These are phyloP conservation scores for Ophiostoma quercus DNA, from an alignment of 2,329 filamentous ascomycete species.

Conservation along the genomic window DNA sequence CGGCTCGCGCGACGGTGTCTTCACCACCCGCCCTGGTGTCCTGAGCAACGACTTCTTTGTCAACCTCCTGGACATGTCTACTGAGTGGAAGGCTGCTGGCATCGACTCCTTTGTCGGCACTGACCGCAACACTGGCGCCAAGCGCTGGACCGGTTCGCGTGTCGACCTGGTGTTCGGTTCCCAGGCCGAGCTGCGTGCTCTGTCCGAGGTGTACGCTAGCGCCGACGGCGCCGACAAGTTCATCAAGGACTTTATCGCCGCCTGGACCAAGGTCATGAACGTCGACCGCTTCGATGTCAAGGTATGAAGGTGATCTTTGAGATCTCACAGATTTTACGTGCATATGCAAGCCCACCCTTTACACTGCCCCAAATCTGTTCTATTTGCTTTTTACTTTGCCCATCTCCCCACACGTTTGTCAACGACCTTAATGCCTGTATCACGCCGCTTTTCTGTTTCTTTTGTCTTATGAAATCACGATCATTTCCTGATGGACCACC, in stretches of 20 bases:
- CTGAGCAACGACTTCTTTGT: conserved; percentile 79
- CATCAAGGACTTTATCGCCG: conserved; percentile 63
- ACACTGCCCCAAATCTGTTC: neutral
- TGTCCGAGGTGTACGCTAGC: conserved; percentile 64
- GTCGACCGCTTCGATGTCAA: conserved; percentile 61
- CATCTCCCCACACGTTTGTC: neutral
- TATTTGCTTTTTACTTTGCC: neutral
- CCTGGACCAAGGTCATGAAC: conserved; percentile 72
- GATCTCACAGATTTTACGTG: neutral
- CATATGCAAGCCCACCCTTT: neutral
- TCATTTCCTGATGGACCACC: conserved; percentile 2
- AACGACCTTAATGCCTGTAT: conserved; percentile 2
- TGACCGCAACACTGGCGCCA: conserved; percentile 60
- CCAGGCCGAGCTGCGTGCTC: conserved; percentile 65
- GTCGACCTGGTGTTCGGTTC: conserved; percentile 66
- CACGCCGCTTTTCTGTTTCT: neutral
- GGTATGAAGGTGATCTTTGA: conserved; percentile 10
- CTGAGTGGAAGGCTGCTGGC: conserved; percentile 54
- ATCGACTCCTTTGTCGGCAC: conserved; percentile 56
- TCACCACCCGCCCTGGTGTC: conserved; percentile 62
- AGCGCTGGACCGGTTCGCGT: conserved; percentile 66
- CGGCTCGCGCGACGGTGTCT: conserved; percentile 59
- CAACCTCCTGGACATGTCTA: conserved; percentile 66
- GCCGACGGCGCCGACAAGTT: conserved; percentile 59
- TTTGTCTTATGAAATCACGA: neutral